Conservation (phyloP, 2,329 filamentous ascomycete genomes). For the Tolypocladium tundrense region DNA sequence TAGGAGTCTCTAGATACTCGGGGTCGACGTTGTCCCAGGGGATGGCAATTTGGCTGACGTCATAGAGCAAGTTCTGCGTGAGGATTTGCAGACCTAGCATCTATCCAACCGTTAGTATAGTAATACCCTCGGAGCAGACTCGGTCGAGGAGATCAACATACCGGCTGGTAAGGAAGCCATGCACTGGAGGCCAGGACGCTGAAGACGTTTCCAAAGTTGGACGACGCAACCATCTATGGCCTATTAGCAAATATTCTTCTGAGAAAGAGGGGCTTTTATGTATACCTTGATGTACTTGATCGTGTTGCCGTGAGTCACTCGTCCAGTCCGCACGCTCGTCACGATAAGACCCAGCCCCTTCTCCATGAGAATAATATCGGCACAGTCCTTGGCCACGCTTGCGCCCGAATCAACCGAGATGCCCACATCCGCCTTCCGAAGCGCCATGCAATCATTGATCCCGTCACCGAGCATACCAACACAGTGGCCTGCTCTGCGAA, state of each 20-base stretch:
- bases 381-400: conserved; percentile 16
- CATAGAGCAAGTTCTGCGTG: conserved; percentile 18
- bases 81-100: conserved; percentile 17
- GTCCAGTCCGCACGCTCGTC: conserved; percentile 12
- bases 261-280: not conserved
- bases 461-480: conserved; percentile 19
- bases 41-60: conserved; percentile 18
- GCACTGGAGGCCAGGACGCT: conserved; percentile 10
- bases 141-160: not conserved
- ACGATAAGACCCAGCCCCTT: conserved; percentile 17
- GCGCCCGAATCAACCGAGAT: conserved; percentile 18
- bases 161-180: conserved; percentile 15
- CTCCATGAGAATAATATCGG: conserved; percentile 17
- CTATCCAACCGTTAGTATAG: not conserved
- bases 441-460: conserved; percentile 18
- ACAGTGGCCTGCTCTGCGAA: conserved; percentile 12
- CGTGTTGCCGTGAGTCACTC: conserved; percentile 16
- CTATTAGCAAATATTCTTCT: not conserved
- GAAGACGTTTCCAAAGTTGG: conserved; percentile 13
- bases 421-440: conserved; percentile 14
- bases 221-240: conserved; percentile 16
- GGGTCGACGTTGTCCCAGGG: conserved; percentile 17
- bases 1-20: conserved; percentile 14
- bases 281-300: conserved; percentile 16
- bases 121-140: not conserved